Percentiles rank a stretch among this genome's conserved stretches.
Conservation (phyloP, 129 eudicot genomes). For the Centella asiatica region DNA sequence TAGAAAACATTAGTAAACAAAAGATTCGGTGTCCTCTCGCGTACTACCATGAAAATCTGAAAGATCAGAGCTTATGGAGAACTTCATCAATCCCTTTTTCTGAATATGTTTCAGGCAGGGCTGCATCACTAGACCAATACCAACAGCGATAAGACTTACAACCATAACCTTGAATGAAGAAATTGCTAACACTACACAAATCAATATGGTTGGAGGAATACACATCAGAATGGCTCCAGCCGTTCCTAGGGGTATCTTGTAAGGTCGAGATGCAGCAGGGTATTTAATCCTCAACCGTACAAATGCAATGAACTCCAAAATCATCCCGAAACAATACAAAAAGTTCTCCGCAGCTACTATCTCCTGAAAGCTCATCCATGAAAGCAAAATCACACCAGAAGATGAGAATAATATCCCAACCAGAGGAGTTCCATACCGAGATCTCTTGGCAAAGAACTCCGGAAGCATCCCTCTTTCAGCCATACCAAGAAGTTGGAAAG, state of each 20-base stretch:
- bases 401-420: constrained; percentile 54
- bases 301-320: constrained; percentile 7
- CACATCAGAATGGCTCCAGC: constrained; percentile 7
- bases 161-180: not conserved
- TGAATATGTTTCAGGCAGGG: constrained; percentile 5
- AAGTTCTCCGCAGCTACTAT: constrained; percentile 12
- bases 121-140: constrained; percentile 1
- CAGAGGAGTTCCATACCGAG: constrained; percentile 45
- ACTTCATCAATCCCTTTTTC: not conserved
- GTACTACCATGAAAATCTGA: not conserved
- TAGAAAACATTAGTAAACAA: no score
- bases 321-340: constrained; percentile 5
- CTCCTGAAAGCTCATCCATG: constrained; percentile 35
- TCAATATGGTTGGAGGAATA: constrained; percentile 2
- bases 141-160: not conserved
- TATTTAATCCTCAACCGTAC: constrained; percentile 1
- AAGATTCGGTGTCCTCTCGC: no score
- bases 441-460: constrained; percentile 43
- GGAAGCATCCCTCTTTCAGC: constrained; percentile 69
- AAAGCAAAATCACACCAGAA: constrained; percentile 41
- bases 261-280: constrained; percentile 4
- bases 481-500: constrained; percentile 69
- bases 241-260: constrained; percentile 7
- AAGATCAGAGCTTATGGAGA: not conserved
- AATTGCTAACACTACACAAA: constrained; percentile 1